Percentiles rank a stretch among this genome's conserved stretches.
Evolutionary conservation across 2,329 filamentous ascomycete genomes (phyloP).

Genomic region (Diaporthe caulivora): DNA sequence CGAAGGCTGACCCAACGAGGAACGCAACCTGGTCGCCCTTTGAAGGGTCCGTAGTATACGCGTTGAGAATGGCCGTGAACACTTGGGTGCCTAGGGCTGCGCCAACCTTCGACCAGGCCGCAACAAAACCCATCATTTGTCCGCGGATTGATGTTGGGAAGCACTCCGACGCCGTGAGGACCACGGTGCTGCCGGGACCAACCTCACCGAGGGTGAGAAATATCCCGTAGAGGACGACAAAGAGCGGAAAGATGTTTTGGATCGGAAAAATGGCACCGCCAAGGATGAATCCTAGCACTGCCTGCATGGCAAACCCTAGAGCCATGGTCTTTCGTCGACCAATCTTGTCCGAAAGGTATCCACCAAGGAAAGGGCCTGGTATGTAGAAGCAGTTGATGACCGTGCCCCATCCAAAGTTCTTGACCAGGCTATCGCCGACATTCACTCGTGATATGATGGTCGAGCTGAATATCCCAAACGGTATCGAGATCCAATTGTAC

Average conservation of each 20-base stretch:
- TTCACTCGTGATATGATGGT: constrained; percentile 62
- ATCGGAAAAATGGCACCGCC: constrained; percentile 60
- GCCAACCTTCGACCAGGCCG: constrained; percentile 62
- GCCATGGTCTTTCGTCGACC: constrained; percentile 64
- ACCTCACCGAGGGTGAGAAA: constrained; percentile 63
- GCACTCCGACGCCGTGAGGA: constrained; percentile 57
- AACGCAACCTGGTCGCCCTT: constrained; percentile 64
- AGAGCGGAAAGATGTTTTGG: constrained; percentile 61
- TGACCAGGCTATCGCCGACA: constrained; percentile 54
- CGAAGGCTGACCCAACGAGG: constrained; percentile 63
- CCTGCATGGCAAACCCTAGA: constrained; percentile 60
- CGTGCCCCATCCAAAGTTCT: constrained; percentile 58
- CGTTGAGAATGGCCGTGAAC: constrained; percentile 63
- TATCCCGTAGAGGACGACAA: constrained; percentile 64
- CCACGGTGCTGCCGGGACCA: constrained; percentile 60
- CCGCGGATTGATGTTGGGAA: constrained; percentile 64
- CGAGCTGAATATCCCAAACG: constrained; percentile 67
- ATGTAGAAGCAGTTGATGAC: constrained; percentile 65
- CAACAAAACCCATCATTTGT: constrained; percentile 61
- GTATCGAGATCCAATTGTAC: constrained; percentile 67
- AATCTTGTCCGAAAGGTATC: constrained; percentile 61
- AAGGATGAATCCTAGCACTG: constrained; percentile 61
- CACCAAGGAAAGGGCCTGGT: constrained; percentile 61
- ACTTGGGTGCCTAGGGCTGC: constrained; percentile 63
- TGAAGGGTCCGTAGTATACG: constrained; percentile 52